phyloP scores from a whole-genome alignment of 2,329 filamentous ascomycete species.

The Cladosporium sp. region DNA sequence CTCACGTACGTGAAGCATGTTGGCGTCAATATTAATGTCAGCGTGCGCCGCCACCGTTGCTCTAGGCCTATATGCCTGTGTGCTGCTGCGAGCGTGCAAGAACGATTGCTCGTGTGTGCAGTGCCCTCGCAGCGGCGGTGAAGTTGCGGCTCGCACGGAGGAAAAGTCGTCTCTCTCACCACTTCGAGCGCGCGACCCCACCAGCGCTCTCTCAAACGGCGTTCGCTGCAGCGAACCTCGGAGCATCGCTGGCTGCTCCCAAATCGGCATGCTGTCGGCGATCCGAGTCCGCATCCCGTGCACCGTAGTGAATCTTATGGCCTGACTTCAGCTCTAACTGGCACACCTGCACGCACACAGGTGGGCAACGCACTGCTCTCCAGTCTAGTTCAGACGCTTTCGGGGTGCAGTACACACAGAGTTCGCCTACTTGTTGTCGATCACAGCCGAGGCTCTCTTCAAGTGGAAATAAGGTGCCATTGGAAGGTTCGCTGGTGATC shows the following conservation, averaged over 20 bases:
- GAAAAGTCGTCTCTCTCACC: neutral
- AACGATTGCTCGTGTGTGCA: neutral
- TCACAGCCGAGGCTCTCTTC: neutral
- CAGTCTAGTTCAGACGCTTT: neutral
- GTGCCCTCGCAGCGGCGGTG: neutral
- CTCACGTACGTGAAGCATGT: neutral
- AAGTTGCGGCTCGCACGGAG: neutral
- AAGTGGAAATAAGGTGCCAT: too few relatives aligned
- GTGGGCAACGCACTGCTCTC: neutral
- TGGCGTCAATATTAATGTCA: neutral
- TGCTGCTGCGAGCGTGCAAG: too few relatives aligned
- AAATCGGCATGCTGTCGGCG: neutral
- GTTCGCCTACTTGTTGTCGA: neutral
- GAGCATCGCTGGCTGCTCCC: neutral
- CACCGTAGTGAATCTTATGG: neutral
- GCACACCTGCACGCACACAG: neutral
- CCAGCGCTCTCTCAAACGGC: neutral
- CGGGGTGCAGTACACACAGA: neutral
- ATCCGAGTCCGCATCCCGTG: neutral
- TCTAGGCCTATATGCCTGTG: too few relatives aligned
- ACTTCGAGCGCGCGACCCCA: neutral
- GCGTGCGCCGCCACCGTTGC: too few relatives aligned
- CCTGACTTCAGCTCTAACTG: constrained; percentile 5
- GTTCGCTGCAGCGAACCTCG: neutral
- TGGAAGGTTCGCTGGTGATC: too few relatives aligned